phyloP scores from a whole-genome alignment of 1,139 yeast genomes.

The Nakaseomyces bracarensis region DNA sequence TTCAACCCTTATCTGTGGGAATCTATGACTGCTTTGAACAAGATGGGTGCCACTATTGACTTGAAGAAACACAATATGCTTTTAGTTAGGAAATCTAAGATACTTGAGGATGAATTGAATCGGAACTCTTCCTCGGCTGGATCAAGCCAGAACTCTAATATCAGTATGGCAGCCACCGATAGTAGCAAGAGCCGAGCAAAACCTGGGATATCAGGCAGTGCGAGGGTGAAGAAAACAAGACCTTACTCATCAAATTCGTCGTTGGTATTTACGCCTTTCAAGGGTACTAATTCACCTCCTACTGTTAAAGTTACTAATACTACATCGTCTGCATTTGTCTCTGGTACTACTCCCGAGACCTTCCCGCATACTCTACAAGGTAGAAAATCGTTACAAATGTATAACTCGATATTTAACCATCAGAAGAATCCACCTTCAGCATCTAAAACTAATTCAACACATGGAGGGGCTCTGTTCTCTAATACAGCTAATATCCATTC shows the following conservation, averaged over 20 bases:
- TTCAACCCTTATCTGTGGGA: constrained; percentile 80
- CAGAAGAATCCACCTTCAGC: constrained; percentile 2
- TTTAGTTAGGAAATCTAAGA: constrained; percentile 8
- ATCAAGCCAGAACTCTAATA: background rate
- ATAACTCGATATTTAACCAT: constrained; percentile 4
- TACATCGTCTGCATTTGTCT: constrained; percentile 3
- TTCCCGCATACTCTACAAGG: background rate
- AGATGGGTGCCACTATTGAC: constrained; percentile 59
- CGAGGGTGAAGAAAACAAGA: constrained; percentile 2
- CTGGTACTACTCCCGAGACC: constrained; percentile 1
- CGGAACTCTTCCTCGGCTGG: background rate
- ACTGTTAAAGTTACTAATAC: constrained; percentile 2
- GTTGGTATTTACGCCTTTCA: constrained; percentile 1
- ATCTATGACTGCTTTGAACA: constrained; percentile 70
- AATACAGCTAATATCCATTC: constrained; percentile 6
- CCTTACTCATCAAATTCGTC: constrained; percentile 3
- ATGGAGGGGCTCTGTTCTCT: background rate
- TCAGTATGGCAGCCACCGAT: background rate
- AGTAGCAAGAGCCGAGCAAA: background rate
- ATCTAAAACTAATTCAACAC: background rate
- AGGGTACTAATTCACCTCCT: constrained; percentile 5
- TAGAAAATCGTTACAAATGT: background rate
- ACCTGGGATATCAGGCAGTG: background rate
- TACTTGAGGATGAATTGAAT: background rate
- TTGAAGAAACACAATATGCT: constrained; percentile 35